These are phyloP conservation scores for Gossypium raimondii DNA, from an alignment of 345 rosid species.

Conservation along the genomic window DNA sequence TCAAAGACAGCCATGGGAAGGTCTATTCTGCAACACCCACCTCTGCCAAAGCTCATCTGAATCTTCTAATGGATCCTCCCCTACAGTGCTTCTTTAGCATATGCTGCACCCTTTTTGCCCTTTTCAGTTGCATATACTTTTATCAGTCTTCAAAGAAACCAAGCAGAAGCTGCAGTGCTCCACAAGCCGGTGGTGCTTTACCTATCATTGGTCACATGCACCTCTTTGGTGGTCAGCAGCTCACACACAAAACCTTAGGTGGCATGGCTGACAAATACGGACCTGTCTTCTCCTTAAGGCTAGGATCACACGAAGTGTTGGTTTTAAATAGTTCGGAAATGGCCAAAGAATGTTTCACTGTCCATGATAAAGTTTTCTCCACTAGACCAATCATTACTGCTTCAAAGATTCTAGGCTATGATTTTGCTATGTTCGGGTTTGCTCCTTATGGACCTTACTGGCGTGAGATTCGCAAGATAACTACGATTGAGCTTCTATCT, in stretches of 20 bases:
- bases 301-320: constrained; percentile 27
- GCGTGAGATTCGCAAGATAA: constrained; percentile 37
- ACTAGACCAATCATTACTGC: constrained; percentile 24
- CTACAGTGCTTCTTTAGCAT: neutral
- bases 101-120: neutral
- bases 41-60: too few species aligned
- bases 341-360: constrained; percentile 30
- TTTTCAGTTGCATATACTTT: constrained; percentile 14
- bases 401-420: constrained; percentile 28
- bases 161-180: constrained; percentile 11
- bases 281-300: constrained; percentile 25
- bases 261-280: constrained; percentile 38
- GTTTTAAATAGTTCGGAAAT: constrained; percentile 30
- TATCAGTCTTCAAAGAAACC: constrained; percentile 18
- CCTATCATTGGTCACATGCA: constrained; percentile 42
- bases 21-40: too few species aligned
- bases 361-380: constrained; percentile 30
- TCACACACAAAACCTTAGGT: constrained; percentile 23
- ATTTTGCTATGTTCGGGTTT: constrained; percentile 38
- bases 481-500: constrained; percentile 29
- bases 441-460: constrained; percentile 40
- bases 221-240: constrained; percentile 21
- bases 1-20: too few species aligned
- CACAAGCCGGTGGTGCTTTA: constrained; percentile 30
- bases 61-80: too few species aligned